phyloP scores from a whole-genome alignment of 495 filamentous ascomycete genomes.

The Delitschia confertaspora region DNA sequence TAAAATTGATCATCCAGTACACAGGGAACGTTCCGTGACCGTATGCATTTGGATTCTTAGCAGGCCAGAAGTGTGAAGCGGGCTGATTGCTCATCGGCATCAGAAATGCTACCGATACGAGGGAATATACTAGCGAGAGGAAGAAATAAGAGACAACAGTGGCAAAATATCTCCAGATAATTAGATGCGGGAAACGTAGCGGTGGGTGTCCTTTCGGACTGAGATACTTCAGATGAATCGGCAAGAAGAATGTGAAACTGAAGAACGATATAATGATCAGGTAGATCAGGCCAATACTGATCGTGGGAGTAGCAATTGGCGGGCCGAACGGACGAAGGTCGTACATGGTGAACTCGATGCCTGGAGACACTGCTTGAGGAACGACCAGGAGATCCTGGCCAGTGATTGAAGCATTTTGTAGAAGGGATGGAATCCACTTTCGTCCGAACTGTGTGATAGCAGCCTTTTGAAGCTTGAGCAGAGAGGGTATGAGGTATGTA shows the following conservation, averaged over 20 bases:
- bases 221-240: constrained; percentile 53
- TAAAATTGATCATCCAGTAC: constrained; percentile 68
- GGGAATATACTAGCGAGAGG: constrained; percentile 55
- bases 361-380: constrained; percentile 55
- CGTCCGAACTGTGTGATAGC: constrained; percentile 13
- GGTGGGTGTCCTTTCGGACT: constrained; percentile 45
- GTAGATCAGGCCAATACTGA: constrained; percentile 61
- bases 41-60: constrained; percentile 44
- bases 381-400: constrained; percentile 38
- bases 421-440: constrained; percentile 14
- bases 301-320: constrained; percentile 47
- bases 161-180: constrained; percentile 53
- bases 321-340: constrained; percentile 58
- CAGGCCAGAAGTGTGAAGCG: constrained; percentile 34
- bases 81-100: constrained; percentile 41
- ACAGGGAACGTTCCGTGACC: constrained; percentile 53
- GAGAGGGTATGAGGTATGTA: constrained; percentile 13
- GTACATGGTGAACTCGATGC: constrained; percentile 50
- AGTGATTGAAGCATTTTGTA: constrained; percentile 8
- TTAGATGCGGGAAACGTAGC: constrained; percentile 51
- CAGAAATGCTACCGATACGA: constrained; percentile 43
- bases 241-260: constrained; percentile 61
- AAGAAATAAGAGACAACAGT: constrained; percentile 56
- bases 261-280: constrained; percentile 68
- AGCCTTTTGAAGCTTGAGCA: constrained; percentile 12